Evolutionary conservation across 257 asterid species (phyloP).

Genomic region (Scutellaria minor): DNA sequence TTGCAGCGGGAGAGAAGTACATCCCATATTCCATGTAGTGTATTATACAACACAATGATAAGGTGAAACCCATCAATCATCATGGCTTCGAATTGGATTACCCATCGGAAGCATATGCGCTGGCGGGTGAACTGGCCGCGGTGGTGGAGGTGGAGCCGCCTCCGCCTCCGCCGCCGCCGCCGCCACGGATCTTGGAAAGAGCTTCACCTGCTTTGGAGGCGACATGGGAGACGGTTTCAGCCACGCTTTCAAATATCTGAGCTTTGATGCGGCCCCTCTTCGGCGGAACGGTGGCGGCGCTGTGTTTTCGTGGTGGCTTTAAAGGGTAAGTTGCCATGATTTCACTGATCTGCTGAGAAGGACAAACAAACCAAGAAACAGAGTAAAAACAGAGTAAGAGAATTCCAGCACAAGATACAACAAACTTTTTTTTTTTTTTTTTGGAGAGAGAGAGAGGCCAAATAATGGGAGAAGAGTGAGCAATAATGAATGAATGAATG

Average conservation of each 20-base stretch:
- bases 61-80: neutral
- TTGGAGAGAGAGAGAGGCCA: neutral
- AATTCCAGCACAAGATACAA: neutral
- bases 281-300: conserved; percentile 30
- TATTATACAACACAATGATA: conserved; percentile 3
- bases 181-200: conserved; percentile 14
- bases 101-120: conserved; percentile 31
- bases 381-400: neutral
- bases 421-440: neutral
- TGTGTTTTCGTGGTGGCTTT: conserved; percentile 14
- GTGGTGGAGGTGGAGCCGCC: conserved; percentile 20
- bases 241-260: conserved; percentile 48
- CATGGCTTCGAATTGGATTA: neutral
- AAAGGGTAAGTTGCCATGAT: conserved; percentile 35
- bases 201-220: conserved; percentile 36
- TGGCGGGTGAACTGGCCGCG: conserved; percentile 40
- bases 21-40: no score
- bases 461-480: neutral
- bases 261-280: conserved; percentile 57
- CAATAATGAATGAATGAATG: no score
- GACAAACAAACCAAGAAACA: neutral
- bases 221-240: conserved; percentile 35
- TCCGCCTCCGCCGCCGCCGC: conserved; percentile 16
- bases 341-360: neutral
- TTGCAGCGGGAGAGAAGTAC: no score